These are phyloP conservation scores for Inga laurina DNA, from an alignment of 306 rosid genomes.

Conservation along the genomic window DNA sequence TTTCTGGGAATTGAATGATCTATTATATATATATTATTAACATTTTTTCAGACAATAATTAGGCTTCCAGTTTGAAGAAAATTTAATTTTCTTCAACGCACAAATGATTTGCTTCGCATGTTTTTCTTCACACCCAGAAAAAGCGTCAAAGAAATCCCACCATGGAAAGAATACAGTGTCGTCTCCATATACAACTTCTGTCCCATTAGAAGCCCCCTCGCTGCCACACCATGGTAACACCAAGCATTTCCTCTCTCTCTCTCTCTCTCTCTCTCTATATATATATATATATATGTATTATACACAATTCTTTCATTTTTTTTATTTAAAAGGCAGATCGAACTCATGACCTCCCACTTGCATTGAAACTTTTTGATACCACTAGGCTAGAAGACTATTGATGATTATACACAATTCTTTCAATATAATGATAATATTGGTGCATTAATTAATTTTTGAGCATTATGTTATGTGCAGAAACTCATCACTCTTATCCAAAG, in stretches of 20 bases:
- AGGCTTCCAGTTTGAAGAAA: not conserved
- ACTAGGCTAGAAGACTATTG: too few species aligned
- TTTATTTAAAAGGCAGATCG: too few species aligned
- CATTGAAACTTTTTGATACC: too few species aligned
- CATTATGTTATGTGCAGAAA: slow-evolving; percentile 40
- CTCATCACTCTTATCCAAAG: slow-evolving; percentile 14
- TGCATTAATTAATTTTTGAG: not conserved
- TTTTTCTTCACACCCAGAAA: slow-evolving; percentile 28
- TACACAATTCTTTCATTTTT: not conserved
- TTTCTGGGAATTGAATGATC: slow-evolving; percentile 13
- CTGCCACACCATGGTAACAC: not conserved
- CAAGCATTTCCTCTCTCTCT: not conserved
- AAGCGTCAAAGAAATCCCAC: slow-evolving; percentile 22
- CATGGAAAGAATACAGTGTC: slow-evolving; percentile 23
- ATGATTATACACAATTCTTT: not conserved
- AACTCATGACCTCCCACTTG: too few species aligned
- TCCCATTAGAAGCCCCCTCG: not conserved
- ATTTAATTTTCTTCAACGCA: not conserved
- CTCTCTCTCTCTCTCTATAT: not conserved
- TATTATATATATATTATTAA: not conserved
- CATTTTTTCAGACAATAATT: not conserved
- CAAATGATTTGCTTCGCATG: slow-evolving; percentile 47
- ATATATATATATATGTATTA: not conserved
- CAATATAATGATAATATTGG: too few species aligned
- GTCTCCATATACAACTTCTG: not conserved